Evolutionary conservation across 768 basidiomycete species (phyloP).

Genomic region (Suillus alpinus): DNA sequence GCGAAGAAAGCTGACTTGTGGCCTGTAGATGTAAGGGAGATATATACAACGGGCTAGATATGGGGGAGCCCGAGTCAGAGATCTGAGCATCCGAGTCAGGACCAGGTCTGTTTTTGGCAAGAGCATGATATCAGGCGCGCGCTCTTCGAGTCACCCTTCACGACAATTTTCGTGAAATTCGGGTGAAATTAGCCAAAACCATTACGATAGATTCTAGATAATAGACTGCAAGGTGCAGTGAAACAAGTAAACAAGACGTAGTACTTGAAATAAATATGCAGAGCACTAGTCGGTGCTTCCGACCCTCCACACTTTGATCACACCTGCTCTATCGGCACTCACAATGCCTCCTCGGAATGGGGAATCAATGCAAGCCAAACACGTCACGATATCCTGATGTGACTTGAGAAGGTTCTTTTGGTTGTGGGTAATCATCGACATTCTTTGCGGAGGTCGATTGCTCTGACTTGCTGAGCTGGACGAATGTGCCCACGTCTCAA

Average conservation of each 20-base stretch:
- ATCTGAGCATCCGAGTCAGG: slow-evolving; percentile 31
- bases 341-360: slow-evolving; percentile 91
- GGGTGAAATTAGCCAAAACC: not conserved
- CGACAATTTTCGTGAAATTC: not conserved
- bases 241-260: not conserved
- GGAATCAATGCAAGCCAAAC: slow-evolving; percentile 82
- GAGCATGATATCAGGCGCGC: slow-evolving; percentile 15
- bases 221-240: not conserved
- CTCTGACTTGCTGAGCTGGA: slow-evolving; percentile 44
- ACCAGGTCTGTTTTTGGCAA: slow-evolving; percentile 11
- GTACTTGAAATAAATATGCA: slow-evolving; percentile 10
- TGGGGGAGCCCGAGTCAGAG: slow-evolving; percentile 29
- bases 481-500: slow-evolving; percentile 60
- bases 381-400: slow-evolving; percentile 89
- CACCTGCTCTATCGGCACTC: slow-evolving; percentile 88
- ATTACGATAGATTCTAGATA: not conserved
- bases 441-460: slow-evolving; percentile 71
- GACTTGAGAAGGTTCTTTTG: slow-evolving; percentile 82
- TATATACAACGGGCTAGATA: slow-evolving; percentile 24
- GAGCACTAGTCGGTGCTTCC: slow-evolving; percentile 44
- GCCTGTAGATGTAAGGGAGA: slow-evolving; percentile 9
- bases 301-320: slow-evolving; percentile 87
- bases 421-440: slow-evolving; percentile 74
- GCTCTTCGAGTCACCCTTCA: not conserved
- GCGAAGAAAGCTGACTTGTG: slow-evolving; percentile 10